These are phyloP conservation scores for Pseudofabraea citricarpa DNA, from an alignment of 2,329 filamentous ascomycete species.

Conservation along the genomic window DNA sequence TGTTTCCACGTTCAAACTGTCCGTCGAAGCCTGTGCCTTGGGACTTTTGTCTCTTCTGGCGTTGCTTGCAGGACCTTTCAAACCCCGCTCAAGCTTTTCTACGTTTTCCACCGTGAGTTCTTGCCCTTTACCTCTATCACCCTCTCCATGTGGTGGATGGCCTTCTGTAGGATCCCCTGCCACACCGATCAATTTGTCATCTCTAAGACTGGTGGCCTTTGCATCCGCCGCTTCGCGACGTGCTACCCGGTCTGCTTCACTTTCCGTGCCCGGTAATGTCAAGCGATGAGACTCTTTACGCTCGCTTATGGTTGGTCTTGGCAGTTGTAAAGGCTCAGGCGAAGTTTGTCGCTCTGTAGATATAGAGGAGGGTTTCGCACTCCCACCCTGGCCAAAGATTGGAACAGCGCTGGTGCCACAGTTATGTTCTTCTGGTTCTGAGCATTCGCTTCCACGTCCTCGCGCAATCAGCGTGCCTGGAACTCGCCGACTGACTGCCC, in stretches of 20 bases:
- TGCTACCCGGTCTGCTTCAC: slow-evolving; percentile 39
- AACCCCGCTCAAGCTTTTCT: slow-evolving; percentile 38
- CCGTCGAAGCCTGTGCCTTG: slow-evolving; percentile 3
- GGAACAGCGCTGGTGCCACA: slow-evolving; percentile 15
- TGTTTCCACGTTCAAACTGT: not conserved
- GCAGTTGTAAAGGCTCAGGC: not conserved
- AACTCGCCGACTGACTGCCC: slow-evolving; percentile 47
- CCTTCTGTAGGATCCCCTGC: slow-evolving; percentile 25
- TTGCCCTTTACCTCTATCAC: slow-evolving; percentile 27
- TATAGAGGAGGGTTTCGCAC: slow-evolving; percentile 17
- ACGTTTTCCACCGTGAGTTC: slow-evolving; percentile 51
- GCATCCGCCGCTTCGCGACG: slow-evolving; percentile 47
- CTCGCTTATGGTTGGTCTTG: slow-evolving; percentile 15
- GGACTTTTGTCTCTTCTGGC: not conserved
- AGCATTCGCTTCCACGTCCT: slow-evolving; percentile 18
- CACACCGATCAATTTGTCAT: slow-evolving; percentile 44
- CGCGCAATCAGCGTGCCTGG: slow-evolving; percentile 5
- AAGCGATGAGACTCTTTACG: slow-evolving; percentile 17
- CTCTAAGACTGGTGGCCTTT: slow-evolving; percentile 45
- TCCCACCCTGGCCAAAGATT: slow-evolving; percentile 11
- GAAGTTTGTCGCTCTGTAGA: slow-evolving; percentile 19
- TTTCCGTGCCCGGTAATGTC: slow-evolving; percentile 22
- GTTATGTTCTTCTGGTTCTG: slow-evolving; percentile 17
- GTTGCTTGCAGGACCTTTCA: slow-evolving; percentile 1
- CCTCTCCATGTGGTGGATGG: not conserved